Evolutionary conservation across 257 asterid genomes (phyloP), one percentile per base, ranked within the genome.

Genomic region (Parsonsia alboflavescens): DNA sequence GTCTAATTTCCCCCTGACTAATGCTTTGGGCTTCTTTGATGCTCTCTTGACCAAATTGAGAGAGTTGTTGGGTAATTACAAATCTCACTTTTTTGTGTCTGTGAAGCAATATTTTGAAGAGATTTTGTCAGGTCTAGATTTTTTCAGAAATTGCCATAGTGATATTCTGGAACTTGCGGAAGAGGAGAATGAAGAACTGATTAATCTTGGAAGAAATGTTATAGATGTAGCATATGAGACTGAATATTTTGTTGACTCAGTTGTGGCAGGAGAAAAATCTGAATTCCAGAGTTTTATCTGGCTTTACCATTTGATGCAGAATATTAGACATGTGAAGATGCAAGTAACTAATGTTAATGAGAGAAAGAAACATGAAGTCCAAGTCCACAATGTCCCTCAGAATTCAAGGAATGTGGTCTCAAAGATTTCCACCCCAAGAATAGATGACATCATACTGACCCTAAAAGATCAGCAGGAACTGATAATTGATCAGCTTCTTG

Each of bases 1-100:
- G 7, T 30, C 46, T 68, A 28, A n/a, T 62, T 70, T 70, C 22
- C 80, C 80, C 5, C 39, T 5, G 72, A 62, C 72, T 17, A 44
- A 44, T n/a, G 26, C 10, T 3, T 19, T 70, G 21, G 57, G 72
- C 8, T 77, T 70, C 39, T 2, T 70, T 24, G 66, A 70, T 22
- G 46, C 50, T 26, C 64, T 76, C 10, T 5, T 26, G 24, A 41
- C 6, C 9, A 70, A 77, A 69, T 16, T 77, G 11, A 26, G 24
- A 39, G 56, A 70, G 66, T 28, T 59, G 48, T 65, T 70, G 76
- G 8, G 44, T 71, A 53, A 46, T 30, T 17, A 21, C 13, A 21
- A 22, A 10, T 41, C 50, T 0, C 4, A 10, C 16, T 68, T 66
- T 41, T 17, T 67, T 6, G 46, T 7, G n/a, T 30, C 36, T 5